Evolutionary conservation across 2,329 filamentous ascomycete genomes (phyloP).

Genomic region (Helminthosporium solani): DNA sequence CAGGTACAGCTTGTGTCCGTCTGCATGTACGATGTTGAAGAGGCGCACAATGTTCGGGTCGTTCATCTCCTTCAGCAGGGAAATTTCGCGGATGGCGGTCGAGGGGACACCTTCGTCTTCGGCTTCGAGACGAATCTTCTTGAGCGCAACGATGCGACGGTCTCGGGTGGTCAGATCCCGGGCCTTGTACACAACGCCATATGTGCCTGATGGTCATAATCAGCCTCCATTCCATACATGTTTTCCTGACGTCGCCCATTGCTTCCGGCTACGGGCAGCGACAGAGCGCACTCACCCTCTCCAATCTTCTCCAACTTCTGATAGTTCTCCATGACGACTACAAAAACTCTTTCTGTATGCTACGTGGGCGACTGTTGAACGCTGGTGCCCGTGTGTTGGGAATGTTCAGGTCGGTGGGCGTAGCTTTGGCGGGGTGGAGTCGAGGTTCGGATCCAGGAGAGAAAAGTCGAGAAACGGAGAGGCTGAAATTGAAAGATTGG

Average conservation of each 20-base stretch:
- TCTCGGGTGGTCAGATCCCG: constrained; percentile 78
- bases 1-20: constrained; percentile 91
- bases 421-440: no score
- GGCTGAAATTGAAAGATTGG: not conserved
- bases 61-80: constrained; percentile 90
- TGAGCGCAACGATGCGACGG: constrained; percentile 80
- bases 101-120: constrained; percentile 93
- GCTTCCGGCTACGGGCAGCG: not conserved
- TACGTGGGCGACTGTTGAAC: no score
- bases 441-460: not conserved
- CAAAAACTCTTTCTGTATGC: no score
- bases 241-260: not conserved
- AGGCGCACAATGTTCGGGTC: constrained; percentile 87
- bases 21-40: constrained; percentile 89
- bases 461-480: constrained; percentile 1
- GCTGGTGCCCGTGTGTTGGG: no score
- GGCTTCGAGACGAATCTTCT: constrained; percentile 93
- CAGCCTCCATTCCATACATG: constrained; percentile 2
- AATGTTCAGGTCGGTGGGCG: no score
- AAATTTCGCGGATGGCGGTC: constrained; percentile 92
- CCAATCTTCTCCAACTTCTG: constrained; percentile 96
- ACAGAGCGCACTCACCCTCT: constrained; percentile 64
- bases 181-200: constrained; percentile 94
- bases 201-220: constrained; percentile 68
- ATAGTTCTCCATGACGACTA: constrained; percentile 78